These are phyloP conservation scores for Annona squamosa DNA, from an alignment of 164 flowering plant species.

Conservation along the genomic window DNA sequence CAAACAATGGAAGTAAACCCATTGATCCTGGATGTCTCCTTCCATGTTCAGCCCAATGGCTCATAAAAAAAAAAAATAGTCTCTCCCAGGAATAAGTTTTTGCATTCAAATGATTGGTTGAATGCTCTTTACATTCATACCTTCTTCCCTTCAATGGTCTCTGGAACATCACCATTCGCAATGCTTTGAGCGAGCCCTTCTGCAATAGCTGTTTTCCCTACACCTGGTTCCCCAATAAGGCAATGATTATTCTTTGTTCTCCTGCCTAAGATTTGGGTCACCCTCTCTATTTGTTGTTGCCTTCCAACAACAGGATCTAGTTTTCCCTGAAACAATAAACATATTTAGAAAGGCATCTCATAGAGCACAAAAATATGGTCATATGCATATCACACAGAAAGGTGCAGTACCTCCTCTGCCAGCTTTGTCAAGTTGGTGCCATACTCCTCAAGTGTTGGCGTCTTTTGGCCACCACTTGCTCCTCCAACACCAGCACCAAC, in stretches of 20 bases:
- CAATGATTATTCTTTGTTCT: constrained; percentile 95
- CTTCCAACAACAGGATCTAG: constrained; percentile 98
- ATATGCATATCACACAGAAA: background rate
- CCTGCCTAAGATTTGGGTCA: constrained; percentile 85
- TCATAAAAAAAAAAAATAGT: background rate
- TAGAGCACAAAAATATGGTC: background rate
- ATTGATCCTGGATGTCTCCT: background rate
- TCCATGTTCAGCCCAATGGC: too few relatives aligned
- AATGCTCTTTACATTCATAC: constrained; percentile 20
- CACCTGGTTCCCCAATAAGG: constrained; percentile 98
- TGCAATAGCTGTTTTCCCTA: constrained; percentile 98
- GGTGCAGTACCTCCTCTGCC: constrained; percentile 80
- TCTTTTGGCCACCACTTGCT: constrained; percentile 56
- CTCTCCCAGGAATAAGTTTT: background rate
- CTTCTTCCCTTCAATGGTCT: constrained; percentile 93
- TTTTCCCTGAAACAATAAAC: constrained; percentile 55
- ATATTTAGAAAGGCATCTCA: background rate
- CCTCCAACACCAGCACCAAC: constrained; percentile 74
- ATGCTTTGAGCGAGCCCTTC: constrained; percentile 97
- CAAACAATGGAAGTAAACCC: background rate
- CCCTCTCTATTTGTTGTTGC: constrained; percentile 82
- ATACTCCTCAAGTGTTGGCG: constrained; percentile 46
- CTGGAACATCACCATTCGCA: constrained; percentile 93
- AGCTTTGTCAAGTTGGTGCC: constrained; percentile 89
- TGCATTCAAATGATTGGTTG: background rate